Evolutionary conservation across 345 rosid species (phyloP).

Genomic region (Nephelium lappaceum): DNA sequence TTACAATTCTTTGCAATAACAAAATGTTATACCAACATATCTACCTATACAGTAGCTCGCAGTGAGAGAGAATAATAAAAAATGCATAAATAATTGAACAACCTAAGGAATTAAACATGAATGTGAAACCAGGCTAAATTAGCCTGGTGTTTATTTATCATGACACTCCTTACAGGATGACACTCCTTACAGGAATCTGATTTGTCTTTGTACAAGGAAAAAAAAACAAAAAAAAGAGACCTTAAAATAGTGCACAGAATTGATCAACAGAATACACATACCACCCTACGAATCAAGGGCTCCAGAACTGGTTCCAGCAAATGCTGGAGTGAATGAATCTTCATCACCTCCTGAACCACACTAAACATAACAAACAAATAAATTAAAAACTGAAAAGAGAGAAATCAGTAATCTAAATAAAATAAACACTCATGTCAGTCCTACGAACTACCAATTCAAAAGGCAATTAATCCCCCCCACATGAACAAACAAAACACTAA

Average conservation of each 20-base stretch:
- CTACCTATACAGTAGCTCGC: not conserved
- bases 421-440: not conserved
- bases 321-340: constrained; percentile 66
- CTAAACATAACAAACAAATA: constrained; percentile 44
- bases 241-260: too few relatives aligned
- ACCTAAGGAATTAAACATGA: not conserved
- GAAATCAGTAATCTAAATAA: not conserved
- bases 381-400: constrained; percentile 21
- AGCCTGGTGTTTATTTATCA: too few relatives aligned
- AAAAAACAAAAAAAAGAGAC: not conserved
- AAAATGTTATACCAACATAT: not conserved
- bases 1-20: not conserved
- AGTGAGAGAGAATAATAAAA: not conserved
- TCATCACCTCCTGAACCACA: constrained; percentile 93
- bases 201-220: not conserved
- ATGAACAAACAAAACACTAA: not conserved
- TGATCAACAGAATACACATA: constrained; percentile 34
- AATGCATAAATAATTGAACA: not conserved
- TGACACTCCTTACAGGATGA: too few relatives aligned
- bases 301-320: constrained; percentile 86
- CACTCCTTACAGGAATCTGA: not conserved
- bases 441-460: not conserved
- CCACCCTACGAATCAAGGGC: constrained; percentile 97
- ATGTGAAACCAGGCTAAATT: not conserved
- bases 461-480: not conserved